Conservation (phyloP, 75 land plant species). For the Gnetum montanum region DNA sequence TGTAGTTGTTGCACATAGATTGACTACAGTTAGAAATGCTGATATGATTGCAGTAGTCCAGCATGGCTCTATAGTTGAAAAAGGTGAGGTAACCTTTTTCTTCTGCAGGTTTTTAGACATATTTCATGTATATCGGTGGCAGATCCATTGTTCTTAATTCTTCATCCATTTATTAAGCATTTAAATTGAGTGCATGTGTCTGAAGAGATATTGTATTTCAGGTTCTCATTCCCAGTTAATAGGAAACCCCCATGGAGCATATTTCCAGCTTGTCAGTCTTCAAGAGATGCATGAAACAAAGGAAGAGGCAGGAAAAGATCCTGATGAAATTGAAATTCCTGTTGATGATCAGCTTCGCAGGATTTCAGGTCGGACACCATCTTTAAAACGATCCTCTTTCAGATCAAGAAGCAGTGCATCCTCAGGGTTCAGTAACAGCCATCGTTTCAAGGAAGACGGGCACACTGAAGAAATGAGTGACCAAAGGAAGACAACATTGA, state of each 20-base stretch:
- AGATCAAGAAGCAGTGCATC: conserved; percentile 19
- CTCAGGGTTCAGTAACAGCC: conserved; percentile 16
- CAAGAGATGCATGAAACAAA: conserved; percentile 18
- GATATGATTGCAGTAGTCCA: conserved; percentile 61
- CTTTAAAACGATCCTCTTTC: conserved; percentile 7
- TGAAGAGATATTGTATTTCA: conserved; percentile 9
- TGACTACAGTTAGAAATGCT: conserved; percentile 66
- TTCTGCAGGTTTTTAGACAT: not conserved
- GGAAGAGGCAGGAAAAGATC: conserved; percentile 2
- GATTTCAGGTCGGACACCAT: conserved; percentile 4
- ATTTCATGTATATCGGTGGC: not conserved
- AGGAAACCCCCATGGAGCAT: conserved; percentile 49
- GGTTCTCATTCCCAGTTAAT: conserved; percentile 60
- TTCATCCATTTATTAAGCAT: no score
- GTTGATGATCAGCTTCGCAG: conserved; percentile 7
- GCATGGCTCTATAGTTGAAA: conserved; percentile 50
- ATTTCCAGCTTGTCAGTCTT: conserved; percentile 55
- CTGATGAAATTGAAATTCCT: conserved; percentile 1
- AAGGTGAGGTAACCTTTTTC: conserved; percentile 11
- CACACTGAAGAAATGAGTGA: not conserved
- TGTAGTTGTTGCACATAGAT: conserved; percentile 73
- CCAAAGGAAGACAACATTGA: not conserved
- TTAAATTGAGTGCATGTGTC: no score
- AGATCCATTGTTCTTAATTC: not conserved
- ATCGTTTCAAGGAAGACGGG: conserved; percentile 6